phyloP scores from a whole-genome alignment of 768 basidiomycete species.

The Hortiboletus campestris region DNA sequence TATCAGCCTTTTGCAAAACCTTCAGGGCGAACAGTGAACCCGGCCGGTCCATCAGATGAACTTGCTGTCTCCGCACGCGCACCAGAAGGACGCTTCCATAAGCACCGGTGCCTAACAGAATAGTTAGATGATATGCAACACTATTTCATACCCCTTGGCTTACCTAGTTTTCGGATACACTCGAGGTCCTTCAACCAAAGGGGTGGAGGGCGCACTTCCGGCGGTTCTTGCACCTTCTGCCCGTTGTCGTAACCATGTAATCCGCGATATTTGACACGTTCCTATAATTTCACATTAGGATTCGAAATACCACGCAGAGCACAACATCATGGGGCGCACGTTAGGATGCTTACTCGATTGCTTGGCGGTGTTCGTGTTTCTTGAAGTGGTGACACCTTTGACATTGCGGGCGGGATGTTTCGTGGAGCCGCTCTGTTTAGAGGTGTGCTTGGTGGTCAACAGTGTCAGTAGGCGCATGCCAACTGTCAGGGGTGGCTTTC shows the following conservation, averaged over 20 bases:
- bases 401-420: constrained; percentile 16
- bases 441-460: constrained; percentile 2
- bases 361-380: constrained; percentile 5
- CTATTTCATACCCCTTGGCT: background rate
- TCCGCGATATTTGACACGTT: constrained; percentile 10
- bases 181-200: constrained; percentile 41
- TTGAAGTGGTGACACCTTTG: constrained; percentile 5
- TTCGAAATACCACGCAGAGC: background rate
- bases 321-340: background rate
- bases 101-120: constrained; percentile 38
- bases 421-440: background rate
- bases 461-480: constrained; percentile 20
- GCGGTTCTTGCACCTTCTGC: constrained; percentile 24
- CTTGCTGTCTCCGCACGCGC: constrained; percentile 27
- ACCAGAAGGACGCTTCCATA: constrained; percentile 45
- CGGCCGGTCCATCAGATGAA: constrained; percentile 34
- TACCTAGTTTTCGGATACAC: constrained; percentile 42
- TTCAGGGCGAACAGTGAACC: constrained; percentile 49
- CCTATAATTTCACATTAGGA: constrained; percentile 13
- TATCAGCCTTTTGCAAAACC: constrained; percentile 35
- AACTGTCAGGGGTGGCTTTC: background rate
- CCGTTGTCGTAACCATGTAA: constrained; percentile 12
- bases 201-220: constrained; percentile 36
- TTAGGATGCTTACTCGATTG: background rate
- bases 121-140: constrained; percentile 1